A percentile compares a stretch with the other conserved stretches of the same genome.
These are phyloP conservation scores for Suhomyces canberraensis DNA, from an alignment of 805 yeast species.

Conservation along the genomic window DNA sequence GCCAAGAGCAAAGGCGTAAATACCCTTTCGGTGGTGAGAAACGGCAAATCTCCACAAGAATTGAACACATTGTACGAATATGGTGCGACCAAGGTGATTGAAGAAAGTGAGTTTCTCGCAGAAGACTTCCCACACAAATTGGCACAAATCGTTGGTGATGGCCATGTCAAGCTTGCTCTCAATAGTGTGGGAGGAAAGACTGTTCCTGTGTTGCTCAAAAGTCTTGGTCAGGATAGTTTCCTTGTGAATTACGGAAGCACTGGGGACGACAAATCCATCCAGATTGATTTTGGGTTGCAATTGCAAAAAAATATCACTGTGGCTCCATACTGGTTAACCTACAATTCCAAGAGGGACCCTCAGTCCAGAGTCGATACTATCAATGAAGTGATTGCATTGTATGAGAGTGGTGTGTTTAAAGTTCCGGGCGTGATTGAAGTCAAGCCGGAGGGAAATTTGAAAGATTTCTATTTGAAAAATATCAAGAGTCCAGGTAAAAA, in stretches of 20 bases:
- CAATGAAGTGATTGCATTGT: constrained; percentile 51
- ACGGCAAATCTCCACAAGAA: constrained; percentile 24
- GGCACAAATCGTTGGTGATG: constrained; percentile 14
- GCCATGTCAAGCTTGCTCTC: constrained; percentile 27
- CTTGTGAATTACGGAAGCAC: constrained; percentile 29
- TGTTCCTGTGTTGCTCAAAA: constrained; percentile 17
- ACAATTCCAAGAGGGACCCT: constrained; percentile 42
- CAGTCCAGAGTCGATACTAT: constrained; percentile 56
- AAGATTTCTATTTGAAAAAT: neutral
- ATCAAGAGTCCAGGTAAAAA: neutral
- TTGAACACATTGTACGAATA: constrained; percentile 20
- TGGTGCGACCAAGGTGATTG: constrained; percentile 32
- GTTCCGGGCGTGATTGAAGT: neutral
- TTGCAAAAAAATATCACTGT: constrained; percentile 30
- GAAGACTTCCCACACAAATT: constrained; percentile 10
- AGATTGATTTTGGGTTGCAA: constrained; percentile 21
- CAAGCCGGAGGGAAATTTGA: neutral
- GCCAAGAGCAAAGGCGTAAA: constrained; percentile 22
- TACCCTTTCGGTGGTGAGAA: constrained; percentile 27
- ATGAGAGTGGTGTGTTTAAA: constrained; percentile 52
- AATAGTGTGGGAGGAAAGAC: constrained; percentile 30
- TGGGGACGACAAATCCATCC: constrained; percentile 14
- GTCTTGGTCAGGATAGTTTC: constrained; percentile 24
- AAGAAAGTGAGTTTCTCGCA: constrained; percentile 24
- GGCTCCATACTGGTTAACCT: constrained; percentile 31